Percentiles rank a stretch among this genome's conserved stretches.
Conservation (phyloP, 192 early-diverging fungal genomes). For the Allomyces javanicus region DNA sequence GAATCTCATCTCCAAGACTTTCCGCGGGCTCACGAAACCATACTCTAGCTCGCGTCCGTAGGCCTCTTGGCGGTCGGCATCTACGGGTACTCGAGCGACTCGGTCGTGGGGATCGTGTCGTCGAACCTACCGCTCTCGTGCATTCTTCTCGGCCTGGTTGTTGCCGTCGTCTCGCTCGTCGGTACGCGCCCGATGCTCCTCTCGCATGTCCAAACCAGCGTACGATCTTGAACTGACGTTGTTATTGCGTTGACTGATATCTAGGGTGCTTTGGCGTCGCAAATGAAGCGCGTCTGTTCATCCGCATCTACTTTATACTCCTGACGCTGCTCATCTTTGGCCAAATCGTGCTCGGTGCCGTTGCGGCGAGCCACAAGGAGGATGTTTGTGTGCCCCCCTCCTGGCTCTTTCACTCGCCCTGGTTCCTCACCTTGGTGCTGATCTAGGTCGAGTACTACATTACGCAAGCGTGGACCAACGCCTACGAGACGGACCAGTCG, state of each 20-base stretch:
- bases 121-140: background rate
- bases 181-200: too few relatives aligned
- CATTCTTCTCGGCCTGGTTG: background rate
- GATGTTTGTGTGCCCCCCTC: background rate
- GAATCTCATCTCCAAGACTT: too few relatives aligned
- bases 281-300: background rate
- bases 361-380: background rate
- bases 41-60: background rate
- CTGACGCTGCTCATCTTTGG: background rate
- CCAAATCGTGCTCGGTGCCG: background rate
- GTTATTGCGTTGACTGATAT: too few relatives aligned
- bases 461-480: background rate
- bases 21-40: too few relatives aligned
- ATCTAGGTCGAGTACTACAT: background rate
- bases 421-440: too few relatives aligned
- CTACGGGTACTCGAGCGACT: background rate
- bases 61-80: background rate
- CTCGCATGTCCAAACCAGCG: too few relatives aligned
- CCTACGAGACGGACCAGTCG: background rate
- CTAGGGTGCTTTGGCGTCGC: background rate
- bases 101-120: background rate
- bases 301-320: background rate
- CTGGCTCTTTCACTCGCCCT: too few relatives aligned
- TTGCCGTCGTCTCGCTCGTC: background rate
- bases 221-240: too few relatives aligned